These are phyloP conservation scores for Scedosporium dehoogii DNA, from an alignment of 2,329 filamentous ascomycete species.

Conservation along the genomic window DNA sequence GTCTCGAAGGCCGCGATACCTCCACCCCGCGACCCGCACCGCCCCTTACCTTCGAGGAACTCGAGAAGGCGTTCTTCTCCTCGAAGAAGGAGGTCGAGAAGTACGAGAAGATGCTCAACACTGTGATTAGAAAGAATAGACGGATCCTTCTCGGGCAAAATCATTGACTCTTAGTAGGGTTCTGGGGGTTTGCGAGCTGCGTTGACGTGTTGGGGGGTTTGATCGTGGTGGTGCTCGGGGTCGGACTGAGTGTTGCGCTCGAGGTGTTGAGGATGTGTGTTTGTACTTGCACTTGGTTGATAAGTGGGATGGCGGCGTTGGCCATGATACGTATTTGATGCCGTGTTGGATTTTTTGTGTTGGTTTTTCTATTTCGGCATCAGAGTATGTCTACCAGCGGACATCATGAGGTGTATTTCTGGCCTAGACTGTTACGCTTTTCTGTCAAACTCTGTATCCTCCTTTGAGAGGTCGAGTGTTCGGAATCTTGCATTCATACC, in stretches of 20 bases:
- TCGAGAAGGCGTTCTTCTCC: constrained; percentile 42
- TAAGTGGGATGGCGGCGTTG: not conserved
- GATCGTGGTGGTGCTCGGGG: not conserved
- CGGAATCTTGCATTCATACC: too few species aligned
- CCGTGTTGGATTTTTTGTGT: not conserved
- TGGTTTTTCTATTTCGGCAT: not conserved
- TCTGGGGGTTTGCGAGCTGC: not conserved
- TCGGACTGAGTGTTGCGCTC: not conserved
- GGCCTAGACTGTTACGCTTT: too few species aligned
- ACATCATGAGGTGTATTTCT: too few species aligned
- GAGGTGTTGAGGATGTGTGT: not conserved
- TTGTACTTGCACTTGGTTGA: not conserved
- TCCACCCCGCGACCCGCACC: constrained; percentile 26
- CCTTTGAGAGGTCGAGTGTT: too few species aligned
- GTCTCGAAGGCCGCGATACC: constrained; percentile 27
- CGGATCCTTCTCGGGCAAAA: constrained; percentile 34
- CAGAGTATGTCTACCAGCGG: too few species aligned
- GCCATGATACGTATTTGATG: not conserved
- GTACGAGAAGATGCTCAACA: constrained; percentile 51
- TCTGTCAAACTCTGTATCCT: too few species aligned
- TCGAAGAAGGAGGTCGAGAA: constrained; percentile 51
- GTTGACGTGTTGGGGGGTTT: constrained; percentile 9
- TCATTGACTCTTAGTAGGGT: not conserved
- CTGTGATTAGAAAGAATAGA: constrained; percentile 50
- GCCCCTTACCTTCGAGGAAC: constrained; percentile 52